Evolutionary conservation across 345 rosid genomes (phyloP), one percentile per base, ranked within the genome.

Genomic region (Hypericum androsaemum): DNA sequence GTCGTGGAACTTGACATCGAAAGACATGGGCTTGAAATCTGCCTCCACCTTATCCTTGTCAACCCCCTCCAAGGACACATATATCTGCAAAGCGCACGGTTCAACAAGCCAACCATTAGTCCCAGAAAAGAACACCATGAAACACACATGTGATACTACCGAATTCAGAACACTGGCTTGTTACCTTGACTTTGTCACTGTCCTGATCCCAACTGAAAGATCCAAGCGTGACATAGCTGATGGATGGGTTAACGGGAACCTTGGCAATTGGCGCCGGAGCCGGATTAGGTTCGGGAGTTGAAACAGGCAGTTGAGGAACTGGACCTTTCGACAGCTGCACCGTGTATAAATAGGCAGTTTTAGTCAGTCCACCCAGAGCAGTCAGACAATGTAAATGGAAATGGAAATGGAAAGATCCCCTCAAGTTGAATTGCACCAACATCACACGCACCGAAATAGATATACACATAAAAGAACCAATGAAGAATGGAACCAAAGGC

Each of bases 191-290:
- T 77, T 83, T 92, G 35, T 88, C 97, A 66, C 62, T 80, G 63
- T 92, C 98, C 77, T 92, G 97, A 71, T 92, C 98, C 90, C 88
- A 92, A 77, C 97, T 88, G 60, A 88, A 92, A 10, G 98, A 76
- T 59, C 72, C 77, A 9, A 92, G 81, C 4, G 94, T 62, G 5
- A 58, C 54, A 53, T 88, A 92, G 50, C 38, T 81, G 60, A 60
- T 3, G 5, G 71, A 48, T 10, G 75, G 73, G 32, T 50, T 47
- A 45, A 65, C 41, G 1, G 77, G 70, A 50, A 59, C 70, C 66
- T 74, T 77, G 14, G 84, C 56, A 53, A 69, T 60, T 13, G 80
- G 73, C 28, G 66, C 45, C 54, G 86, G 79, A 5, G 67, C 8
- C 11, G 65, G 69, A 42, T 52, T 37, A 7, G 73, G 7, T 10